Evolutionary conservation across 257 asterid species (phyloP).

Genomic region (Solanum tacnaense): DNA sequence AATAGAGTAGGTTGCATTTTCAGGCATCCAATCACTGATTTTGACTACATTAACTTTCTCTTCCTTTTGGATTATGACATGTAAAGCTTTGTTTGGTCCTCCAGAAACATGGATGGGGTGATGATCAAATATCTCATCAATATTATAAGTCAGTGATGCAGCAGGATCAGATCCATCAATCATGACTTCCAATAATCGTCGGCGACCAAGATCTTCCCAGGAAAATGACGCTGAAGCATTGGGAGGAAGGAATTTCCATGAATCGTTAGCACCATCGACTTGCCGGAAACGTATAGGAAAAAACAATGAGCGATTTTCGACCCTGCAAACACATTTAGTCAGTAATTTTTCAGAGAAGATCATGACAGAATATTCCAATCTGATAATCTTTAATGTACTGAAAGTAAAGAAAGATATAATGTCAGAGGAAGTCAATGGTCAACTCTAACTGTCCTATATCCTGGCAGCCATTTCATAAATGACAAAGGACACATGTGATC

Average conservation of each 20-base stretch:
- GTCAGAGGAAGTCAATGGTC: background rate
- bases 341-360: constrained; percentile 2
- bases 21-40: constrained; percentile 91
- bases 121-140: constrained; percentile 84
- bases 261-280: constrained; percentile 58
- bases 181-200: constrained; percentile 53
- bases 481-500: background rate
- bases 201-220: constrained; percentile 95
- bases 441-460: background rate
- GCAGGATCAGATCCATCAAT: constrained; percentile 67
- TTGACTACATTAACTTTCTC: constrained; percentile 80
- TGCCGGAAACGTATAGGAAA: constrained; percentile 82
- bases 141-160: constrained; percentile 59
- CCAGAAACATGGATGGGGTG: constrained; percentile 59
- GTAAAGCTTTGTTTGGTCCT: constrained; percentile 49
- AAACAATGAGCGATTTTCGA: constrained; percentile 80
- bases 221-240: constrained; percentile 78
- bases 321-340: constrained; percentile 41
- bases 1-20: constrained; percentile 28
- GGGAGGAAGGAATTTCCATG: constrained; percentile 79
- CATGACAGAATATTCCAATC: background rate
- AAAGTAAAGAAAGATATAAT: background rate
- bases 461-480: background rate
- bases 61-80: constrained; percentile 69
- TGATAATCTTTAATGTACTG: background rate